These are phyloP conservation scores for Centrapalus pauciflorus DNA, from an alignment of 129 eudicot genomes.

Conservation along the genomic window DNA sequence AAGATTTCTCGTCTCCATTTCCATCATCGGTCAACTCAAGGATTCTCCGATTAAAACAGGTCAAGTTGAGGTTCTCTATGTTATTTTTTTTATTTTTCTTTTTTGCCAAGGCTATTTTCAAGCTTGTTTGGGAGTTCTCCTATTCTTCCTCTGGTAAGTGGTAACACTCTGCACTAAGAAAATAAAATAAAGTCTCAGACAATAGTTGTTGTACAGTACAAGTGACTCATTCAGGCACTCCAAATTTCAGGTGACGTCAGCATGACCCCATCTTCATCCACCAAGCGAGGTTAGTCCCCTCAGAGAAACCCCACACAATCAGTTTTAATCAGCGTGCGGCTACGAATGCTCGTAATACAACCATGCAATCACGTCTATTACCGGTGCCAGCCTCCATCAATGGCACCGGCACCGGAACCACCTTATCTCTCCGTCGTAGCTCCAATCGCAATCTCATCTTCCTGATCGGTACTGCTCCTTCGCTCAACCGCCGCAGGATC, in stretches of 20 bases:
- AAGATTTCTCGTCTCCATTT: no score
- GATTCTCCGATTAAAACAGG: no score
- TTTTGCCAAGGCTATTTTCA: neutral
- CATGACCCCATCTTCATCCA: neutral
- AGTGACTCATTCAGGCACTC: neutral
- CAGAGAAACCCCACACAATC: conserved; percentile 11
- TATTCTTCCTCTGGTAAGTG: no score
- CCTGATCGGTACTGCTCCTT: conserved; percentile 22
- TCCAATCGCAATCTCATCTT: conserved; percentile 26
- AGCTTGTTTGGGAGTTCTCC: no score
- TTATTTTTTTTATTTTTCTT: neutral
- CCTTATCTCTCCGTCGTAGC: conserved; percentile 17
- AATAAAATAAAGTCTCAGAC: no score
- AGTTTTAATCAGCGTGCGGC: conserved; percentile 2
- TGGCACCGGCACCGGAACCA: conserved; percentile 33
- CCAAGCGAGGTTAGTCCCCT: conserved; percentile 15
- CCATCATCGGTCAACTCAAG: no score
- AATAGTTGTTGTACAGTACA: conserved; percentile 4
- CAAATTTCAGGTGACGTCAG: neutral
- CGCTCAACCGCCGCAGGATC: conserved; percentile 23
- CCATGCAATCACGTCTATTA: conserved; percentile 39
- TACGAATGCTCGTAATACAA: conserved; percentile 21
- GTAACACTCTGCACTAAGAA: no score
- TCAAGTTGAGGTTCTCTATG: no score
- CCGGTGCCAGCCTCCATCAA: conserved; percentile 46